phyloP scores from a whole-genome alignment of 768 basidiomycete genomes.

The Suillus cothurnatus region DNA sequence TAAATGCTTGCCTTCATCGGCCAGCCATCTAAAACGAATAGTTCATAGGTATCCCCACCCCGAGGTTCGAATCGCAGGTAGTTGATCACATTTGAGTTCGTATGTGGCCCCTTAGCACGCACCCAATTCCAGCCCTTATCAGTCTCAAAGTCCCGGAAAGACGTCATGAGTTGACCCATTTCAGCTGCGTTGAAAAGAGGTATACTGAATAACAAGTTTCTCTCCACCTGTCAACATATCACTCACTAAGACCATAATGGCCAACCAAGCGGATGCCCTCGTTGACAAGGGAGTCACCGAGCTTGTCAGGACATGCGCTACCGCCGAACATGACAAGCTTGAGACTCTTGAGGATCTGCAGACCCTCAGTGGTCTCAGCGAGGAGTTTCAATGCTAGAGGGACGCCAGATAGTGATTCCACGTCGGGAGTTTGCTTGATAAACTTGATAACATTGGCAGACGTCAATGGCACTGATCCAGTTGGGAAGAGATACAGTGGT shows the following conservation, averaged over 20 bases:
- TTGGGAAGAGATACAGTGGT: constrained; percentile 46
- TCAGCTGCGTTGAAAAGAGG: constrained; percentile 17
- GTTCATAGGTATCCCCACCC: constrained; percentile 46
- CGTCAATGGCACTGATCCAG: constrained; percentile 46
- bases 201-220: not conserved
- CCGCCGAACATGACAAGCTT: constrained; percentile 55
- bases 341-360: constrained; percentile 42
- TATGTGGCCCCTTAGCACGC: constrained; percentile 32
- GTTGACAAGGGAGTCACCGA: constrained; percentile 51
- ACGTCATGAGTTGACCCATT: constrained; percentile 47
- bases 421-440: constrained; percentile 36
- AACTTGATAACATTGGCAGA: constrained; percentile 43
- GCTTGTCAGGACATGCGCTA: constrained; percentile 53
- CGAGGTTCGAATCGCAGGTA: constrained; percentile 48
- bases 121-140: constrained; percentile 64
- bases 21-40: constrained; percentile 54
- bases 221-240: not conserved
- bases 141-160: constrained; percentile 45
- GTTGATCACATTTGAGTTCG: constrained; percentile 19
- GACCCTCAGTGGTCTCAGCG: constrained; percentile 49
- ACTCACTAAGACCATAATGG: constrained; percentile 51
- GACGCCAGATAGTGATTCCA: constrained; percentile 38
- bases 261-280: constrained; percentile 52
- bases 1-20: constrained; percentile 43
- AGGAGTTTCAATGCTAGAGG: constrained; percentile 46